Evolutionary conservation across 2,329 filamentous ascomycete species (phyloP), one percentile per base, ranked within the genome.

Genomic region (Arthrobotrys sphaeroides): DNA sequence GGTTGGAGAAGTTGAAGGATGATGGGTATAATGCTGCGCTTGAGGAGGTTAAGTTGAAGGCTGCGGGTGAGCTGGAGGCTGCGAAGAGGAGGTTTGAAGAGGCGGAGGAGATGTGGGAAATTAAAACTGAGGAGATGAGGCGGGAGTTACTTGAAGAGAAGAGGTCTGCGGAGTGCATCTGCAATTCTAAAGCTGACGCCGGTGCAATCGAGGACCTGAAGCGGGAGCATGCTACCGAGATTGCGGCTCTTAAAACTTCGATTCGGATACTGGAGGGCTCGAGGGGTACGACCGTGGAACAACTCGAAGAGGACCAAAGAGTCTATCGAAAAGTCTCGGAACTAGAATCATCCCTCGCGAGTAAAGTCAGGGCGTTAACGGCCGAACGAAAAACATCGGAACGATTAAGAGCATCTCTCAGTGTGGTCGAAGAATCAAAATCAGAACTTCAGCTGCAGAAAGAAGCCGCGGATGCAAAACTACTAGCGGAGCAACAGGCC

Each of bases 311-410:
- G 33, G 70, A 74, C 31, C 70, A 74, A 36, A 68, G 70, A 22
- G 55, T 74, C 5, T 74, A 74, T 22, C 51, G 70, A 22, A 74
- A 74, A 28, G 70, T 74, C n/a, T 57, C 70, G 7, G 70, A 74
- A 18, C 62, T 74, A 2, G 70, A 74, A 28, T 57, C 70, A 3
- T 68, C 70, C 6, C 70, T 74, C 13, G 65, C 70, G 7, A 59
- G 62, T 20, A 74, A 74, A 36, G 45, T 74, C n/a, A 45, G 70
- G 22, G 70, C 70, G 1, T 28, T 74, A 22, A 47, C 70, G 3
- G 36, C 70, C 9, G 70, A 74, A 18, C 62, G 70, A 5, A 74
- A 74, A 36, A 74, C 70, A 6, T 74, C 70, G 1, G 70, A 74
- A 40, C 53, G 70, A 33, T 22, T 74, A 12, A 53, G 70, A 18